Evolutionary conservation across 208 protist species (phyloP).

Genomic region (Leishmania guyanensis): DNA sequence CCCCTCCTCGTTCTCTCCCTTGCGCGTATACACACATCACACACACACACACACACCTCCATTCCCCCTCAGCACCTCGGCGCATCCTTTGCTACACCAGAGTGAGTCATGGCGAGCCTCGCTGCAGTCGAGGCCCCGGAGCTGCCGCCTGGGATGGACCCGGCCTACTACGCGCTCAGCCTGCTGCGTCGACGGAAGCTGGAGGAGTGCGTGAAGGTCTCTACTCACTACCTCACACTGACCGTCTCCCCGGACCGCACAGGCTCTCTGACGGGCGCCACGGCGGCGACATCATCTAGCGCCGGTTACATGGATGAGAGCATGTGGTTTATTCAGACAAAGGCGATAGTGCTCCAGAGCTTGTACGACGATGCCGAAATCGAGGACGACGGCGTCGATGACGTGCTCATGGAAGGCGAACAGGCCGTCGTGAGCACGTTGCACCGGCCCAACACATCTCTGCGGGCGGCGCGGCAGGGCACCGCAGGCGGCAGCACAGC

Average conservation of each 20-base stretch:
- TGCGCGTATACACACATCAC: background rate
- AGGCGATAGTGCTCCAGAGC: conserved; percentile 88
- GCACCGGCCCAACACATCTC: conserved; percentile 87
- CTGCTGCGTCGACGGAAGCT: conserved; percentile 85
- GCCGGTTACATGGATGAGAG: conserved; percentile 48
- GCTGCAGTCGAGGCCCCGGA: conserved; percentile 12
- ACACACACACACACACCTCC: background rate
- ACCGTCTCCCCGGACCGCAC: background rate
- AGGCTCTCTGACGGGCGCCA: background rate
- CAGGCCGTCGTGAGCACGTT: conserved; percentile 83
- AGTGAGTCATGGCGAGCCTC: conserved; percentile 1
- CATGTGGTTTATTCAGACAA: conserved; percentile 94
- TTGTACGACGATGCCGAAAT: conserved; percentile 96
- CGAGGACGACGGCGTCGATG: conserved; percentile 93
- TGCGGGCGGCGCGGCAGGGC: conserved; percentile 39
- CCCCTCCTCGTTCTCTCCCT: background rate
- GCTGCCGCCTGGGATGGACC: conserved; percentile 85
- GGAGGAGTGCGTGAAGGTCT: conserved; percentile 82
- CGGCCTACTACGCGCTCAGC: conserved; percentile 87
- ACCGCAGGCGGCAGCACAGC: conserved; percentile 26
- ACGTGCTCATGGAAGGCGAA: conserved; percentile 92
- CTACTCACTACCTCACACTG: conserved; percentile 68
- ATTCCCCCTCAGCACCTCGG: background rate
- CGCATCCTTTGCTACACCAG: background rate
- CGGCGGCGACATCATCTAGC: background rate